These are phyloP conservation scores for Myriosclerotinia curreyana DNA, from an alignment of 2,329 filamentous ascomycete genomes.

Conservation along the genomic window DNA sequence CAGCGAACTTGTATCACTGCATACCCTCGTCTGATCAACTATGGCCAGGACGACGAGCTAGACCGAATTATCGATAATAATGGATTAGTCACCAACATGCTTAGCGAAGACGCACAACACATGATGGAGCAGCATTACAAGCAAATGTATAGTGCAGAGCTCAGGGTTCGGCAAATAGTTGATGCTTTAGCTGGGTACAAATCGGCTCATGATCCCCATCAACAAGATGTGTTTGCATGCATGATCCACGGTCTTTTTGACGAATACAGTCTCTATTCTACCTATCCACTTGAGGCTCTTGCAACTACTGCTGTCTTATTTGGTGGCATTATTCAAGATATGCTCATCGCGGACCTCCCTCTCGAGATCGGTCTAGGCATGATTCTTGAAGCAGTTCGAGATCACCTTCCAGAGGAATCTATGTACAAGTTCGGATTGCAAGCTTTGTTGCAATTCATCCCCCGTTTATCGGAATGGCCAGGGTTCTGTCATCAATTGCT, in stretches of 20 bases:
- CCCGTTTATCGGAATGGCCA: constrained; percentile 88
- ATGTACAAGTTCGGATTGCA: constrained; percentile 99
- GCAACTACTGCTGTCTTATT: constrained; percentile 96
- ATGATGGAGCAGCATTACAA: constrained; percentile 99
- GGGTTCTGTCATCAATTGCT: constrained; percentile 84
- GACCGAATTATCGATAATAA: constrained; percentile 90
- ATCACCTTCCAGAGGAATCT: constrained; percentile 75
- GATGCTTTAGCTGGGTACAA: constrained; percentile 84
- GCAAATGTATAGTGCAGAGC: constrained; percentile 92
- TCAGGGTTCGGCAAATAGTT: constrained; percentile 82
- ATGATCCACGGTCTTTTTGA: constrained; percentile 99
- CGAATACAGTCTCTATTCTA: constrained; percentile 91
- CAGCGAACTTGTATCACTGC: constrained; percentile 87
- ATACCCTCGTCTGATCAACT: constrained; percentile 94
- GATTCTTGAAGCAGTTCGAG: constrained; percentile 93
- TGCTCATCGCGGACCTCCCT: constrained; percentile 83
- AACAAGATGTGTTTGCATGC: constrained; percentile 94
- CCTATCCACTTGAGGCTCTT: constrained; percentile 93
- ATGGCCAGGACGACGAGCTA: constrained; percentile 70
- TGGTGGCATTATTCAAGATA: constrained; percentile 92
- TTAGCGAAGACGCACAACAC: constrained; percentile 74
- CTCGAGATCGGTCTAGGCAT: constrained; percentile 93
- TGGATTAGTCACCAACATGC: constrained; percentile 73
- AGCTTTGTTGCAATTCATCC: constrained; percentile 83
- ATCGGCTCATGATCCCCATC: constrained; percentile 73